Percentiles rank a stretch among this genome's conserved stretches.
Evolutionary conservation across 2,329 filamentous ascomycete genomes (phyloP).

Genomic region (Ceratocystis huliohia): DNA sequence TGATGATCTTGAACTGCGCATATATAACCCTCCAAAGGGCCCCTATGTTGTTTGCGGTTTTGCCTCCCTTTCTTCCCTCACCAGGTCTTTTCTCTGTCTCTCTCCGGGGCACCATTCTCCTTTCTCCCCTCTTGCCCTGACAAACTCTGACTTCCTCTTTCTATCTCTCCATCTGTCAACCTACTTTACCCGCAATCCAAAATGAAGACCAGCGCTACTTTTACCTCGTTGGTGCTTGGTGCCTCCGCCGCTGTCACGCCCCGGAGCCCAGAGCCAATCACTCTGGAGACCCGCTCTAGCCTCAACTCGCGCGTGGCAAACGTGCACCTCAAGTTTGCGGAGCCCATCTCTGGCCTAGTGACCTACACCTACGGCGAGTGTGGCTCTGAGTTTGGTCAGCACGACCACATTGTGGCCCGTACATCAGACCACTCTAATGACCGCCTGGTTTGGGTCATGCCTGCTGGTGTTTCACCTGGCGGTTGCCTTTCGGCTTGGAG

Average conservation of each 20-base stretch:
- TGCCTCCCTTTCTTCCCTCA: slow-evolving; percentile 7
- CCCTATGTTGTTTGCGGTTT: no score
- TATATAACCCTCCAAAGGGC: background rate
- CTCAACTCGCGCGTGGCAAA: slow-evolving; percentile 21
- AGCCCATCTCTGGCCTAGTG: slow-evolving; percentile 21
- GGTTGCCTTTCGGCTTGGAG: slow-evolving; percentile 34
- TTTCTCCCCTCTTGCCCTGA: background rate
- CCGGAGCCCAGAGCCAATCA: slow-evolving; percentile 15
- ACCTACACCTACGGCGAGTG: slow-evolving; percentile 23
- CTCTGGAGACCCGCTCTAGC: slow-evolving; percentile 19
- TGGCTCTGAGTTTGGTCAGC: slow-evolving; percentile 19
- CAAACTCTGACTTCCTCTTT: background rate
- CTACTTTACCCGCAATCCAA: background rate
- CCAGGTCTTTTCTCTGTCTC: slow-evolving; percentile 4
- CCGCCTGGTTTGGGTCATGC: slow-evolving; percentile 24
- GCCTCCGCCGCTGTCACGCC: slow-evolving; percentile 18
- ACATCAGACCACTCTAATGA: slow-evolving; percentile 23
- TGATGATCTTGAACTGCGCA: no score
- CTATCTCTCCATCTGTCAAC: background rate
- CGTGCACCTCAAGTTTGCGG: slow-evolving; percentile 23
- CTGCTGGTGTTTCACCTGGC: slow-evolving; percentile 25
- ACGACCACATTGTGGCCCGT: slow-evolving; percentile 22
- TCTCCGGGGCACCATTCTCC: background rate
- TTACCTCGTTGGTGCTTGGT: slow-evolving; percentile 17
- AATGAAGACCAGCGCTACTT: slow-evolving; percentile 19